Base-by-base conservation (phyloP, 2,329 filamentous ascomycete genomes). In the Sporothrix protearum region DNA sequence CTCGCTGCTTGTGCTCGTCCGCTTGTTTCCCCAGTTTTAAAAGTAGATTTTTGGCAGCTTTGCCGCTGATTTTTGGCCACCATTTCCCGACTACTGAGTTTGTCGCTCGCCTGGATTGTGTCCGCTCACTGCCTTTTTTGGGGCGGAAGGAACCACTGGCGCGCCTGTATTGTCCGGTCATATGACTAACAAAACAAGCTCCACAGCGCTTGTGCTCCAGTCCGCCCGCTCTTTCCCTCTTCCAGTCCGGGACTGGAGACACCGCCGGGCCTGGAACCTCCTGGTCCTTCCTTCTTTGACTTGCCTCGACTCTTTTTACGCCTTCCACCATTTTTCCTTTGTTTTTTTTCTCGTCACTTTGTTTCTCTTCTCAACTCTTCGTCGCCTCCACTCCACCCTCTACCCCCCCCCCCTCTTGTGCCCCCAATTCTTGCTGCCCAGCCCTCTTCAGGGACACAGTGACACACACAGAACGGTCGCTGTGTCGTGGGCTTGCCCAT, bases 101-200 rank as follows among this genome's bases (percentile, higher is more conserved):
- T 47, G 3, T 47, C 42, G 42, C 42, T 47, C 14, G 53, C 30
- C 53, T 33, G 53, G 53, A 16, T 57, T 19, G 14, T 33, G 57
- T 63, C 57, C n/a, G 10, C 7, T 28, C 10, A n/a, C 19, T 49
- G 25, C 28, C 6, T 25, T 57, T 57, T 57, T 36, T 55, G 49
- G 66, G 49, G 49, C 49, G 49, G 30, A 22, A 55, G 19, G 28
- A 39, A 36, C 66, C n/a, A 57, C 66, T 25, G 12, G 28, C n/a
- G 45, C 42, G 47, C 45, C 30, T 47, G 7, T 51, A 9, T 49
- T 42, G 22, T 69, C 30, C 25, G 66, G 67, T 72, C 71, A 69
- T 72, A 63, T 72, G 71, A 72, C 71, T 71, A 69, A 69, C 57
- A 53, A 57, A 25, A 63, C 59, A 19, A 28, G 22, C 28, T 33